Evolutionary conservation across 768 basidiomycete genomes (phyloP), one percentile per base, ranked within the genome.

Genomic region (Tylopilus sp.): DNA sequence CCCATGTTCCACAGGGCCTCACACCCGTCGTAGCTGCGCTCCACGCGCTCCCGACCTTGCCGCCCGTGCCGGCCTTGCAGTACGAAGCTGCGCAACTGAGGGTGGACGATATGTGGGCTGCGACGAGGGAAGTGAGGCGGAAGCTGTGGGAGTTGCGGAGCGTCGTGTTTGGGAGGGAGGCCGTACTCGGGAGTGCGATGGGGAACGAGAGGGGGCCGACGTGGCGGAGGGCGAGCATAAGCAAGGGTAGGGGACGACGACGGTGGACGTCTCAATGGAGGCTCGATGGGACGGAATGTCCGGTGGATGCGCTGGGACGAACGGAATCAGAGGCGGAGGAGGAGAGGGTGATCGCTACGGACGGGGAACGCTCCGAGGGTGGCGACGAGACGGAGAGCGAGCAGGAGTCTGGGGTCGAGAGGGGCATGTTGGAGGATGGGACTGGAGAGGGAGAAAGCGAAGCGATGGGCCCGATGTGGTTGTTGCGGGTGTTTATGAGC

Each of bases 251-350:
- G 61, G 77, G 83, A 64, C 86, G 62, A 33, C 59, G 65, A 31
- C 57, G 60, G 19, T 52, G 65, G 56, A 50, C 54, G 33, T 54
- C 60, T 28, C 87, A 90, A 66, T 83, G 85, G 84, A 83, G 81
- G 54, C 69, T 89, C 38, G 85, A 86, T 59, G 86, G 86, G 14
- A 62, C 68, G 41, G 77, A 80, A 65, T 71, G 81, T 40, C 65
- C 85, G 1, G 87, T 91, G 40, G 87, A 91, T 67, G 68, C 72
- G 36, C 62, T 83, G 37, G 89, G 89, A 17, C 74, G 87, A 42
- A 90, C 86, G 49, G 86, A 87, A 71, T 82, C 81, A 57, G 89
- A 92, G 69, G 87, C 76, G 21, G 86, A 85, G 62, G 88, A 91
- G 60, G 89, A 91, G 66, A 72, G 69, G 30, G 71, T 59, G 47